phyloP scores from a whole-genome alignment of 371 early-diverging fungal genomes.

The Chytridium lagenaria region DNA sequence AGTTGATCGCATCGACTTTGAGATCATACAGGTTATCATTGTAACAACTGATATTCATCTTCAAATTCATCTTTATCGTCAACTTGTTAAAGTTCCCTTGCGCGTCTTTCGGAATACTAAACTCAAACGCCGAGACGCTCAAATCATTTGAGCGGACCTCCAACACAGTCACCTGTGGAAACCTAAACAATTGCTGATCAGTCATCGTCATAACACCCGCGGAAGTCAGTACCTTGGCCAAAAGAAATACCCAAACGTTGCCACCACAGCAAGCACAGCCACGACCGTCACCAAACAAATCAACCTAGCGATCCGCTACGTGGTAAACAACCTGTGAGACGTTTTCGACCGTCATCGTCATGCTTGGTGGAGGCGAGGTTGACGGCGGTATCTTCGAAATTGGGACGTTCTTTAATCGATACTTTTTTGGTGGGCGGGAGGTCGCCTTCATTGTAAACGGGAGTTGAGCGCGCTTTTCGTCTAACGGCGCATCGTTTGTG shows the following conservation, averaged over 20 bases:
- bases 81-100: constrained; percentile 33
- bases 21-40: constrained; percentile 36
- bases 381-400: constrained; percentile 4
- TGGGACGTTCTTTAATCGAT: background rate
- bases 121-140: constrained; percentile 25
- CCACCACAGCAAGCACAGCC: constrained; percentile 21
- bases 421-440: background rate
- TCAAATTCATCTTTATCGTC: constrained; percentile 19
- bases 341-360: constrained; percentile 5
- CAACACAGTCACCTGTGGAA: constrained; percentile 3
- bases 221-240: no score
- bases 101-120: constrained; percentile 24
- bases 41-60: constrained; percentile 31
- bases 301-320: constrained; percentile 32
- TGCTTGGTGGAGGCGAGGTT: background rate
- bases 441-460: background rate
- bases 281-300: constrained; percentile 27
- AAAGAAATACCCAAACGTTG: constrained; percentile 29
- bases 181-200: background rate
- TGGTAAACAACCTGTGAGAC: constrained; percentile 31
- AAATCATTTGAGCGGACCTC: background rate
- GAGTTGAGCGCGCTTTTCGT: background rate
- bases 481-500: background rate
- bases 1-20: constrained; percentile 25
- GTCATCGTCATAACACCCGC: background rate